Base-by-base conservation (phyloP, 495 filamentous ascomycete genomes). In the Aspergillus heteromorphus region DNA sequence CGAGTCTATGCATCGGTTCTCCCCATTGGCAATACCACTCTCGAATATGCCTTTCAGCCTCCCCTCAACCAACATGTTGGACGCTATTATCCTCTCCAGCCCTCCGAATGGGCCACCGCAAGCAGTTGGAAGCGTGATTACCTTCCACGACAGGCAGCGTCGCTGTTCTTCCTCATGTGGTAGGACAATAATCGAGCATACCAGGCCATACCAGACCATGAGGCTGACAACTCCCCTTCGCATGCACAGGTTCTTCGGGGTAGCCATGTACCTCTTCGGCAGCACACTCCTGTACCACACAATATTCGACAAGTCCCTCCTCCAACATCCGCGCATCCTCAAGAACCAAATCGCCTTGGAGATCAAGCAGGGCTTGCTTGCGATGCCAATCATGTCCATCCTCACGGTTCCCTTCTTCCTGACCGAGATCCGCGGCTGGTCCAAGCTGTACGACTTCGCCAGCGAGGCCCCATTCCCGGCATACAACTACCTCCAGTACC, bases 321-420 rank as follows among this genome's bases (percentile, higher is more conserved):
- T 91, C 69, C 70, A 85, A 16, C 92, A 97, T 67, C 92, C 92
- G 8, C 90, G 91, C 68, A 96, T 87, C 70, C 87, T 96, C 61
- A 88, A 87, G 66, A 87, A 96, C 71, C 92, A 97, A 67, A 84
- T 97, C 34, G 72, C 77, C 31, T 79, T 87, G 57, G 92, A 97
- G 67, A 95, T 97, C 57, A 62, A 66, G 19, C 91, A 96, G 70
- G 80, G 88, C 51, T 70, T 84, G 53, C 55, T 53, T 17, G 72
- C 89, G 2, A 79, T 96, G 62, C 92, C 91, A 2, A 59, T 82
- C 56, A 97, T 97, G 79, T 79, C 91, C 38, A 50, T 88, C 43
- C 76, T 91, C 60, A 97, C 92, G 10, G 79, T 78, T 0, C 88
- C 90, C 7, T 80, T 86, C 63, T 93, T 96, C 79, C 67, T 95